A percentile compares a stretch with the other conserved stretches of the same genome.
These are phyloP conservation scores for Lactuca saligna DNA, from an alignment of 129 eudicot genomes.

Conservation along the genomic window DNA sequence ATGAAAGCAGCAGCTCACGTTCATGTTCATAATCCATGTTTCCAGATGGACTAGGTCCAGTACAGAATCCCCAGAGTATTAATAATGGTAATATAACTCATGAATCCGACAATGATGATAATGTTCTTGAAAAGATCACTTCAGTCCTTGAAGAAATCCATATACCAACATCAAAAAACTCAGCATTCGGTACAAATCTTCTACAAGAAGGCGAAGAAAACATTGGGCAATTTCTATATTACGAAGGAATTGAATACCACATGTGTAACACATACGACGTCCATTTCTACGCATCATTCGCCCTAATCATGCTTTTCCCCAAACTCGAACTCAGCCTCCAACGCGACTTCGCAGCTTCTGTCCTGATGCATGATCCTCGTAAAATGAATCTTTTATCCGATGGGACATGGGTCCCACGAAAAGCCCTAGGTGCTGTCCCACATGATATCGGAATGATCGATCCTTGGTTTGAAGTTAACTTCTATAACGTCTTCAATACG, in stretches of 20 bases:
- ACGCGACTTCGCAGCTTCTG: slow-evolving; percentile 96
- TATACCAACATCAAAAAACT: slow-evolving; percentile 45
- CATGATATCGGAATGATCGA: slow-evolving; percentile 95
- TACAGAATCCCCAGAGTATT: slow-evolving; percentile 31
- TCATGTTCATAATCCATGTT: slow-evolving; percentile 27
- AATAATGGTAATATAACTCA: slow-evolving; percentile 31
- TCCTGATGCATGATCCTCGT: slow-evolving; percentile 95
- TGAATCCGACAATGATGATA: slow-evolving; percentile 51
- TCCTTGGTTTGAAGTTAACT: slow-evolving; percentile 94
- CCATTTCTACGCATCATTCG: slow-evolving; percentile 91
- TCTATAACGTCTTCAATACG: slow-evolving; percentile 60
- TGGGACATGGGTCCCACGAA: slow-evolving; percentile 60
- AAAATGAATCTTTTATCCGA: slow-evolving; percentile 59
- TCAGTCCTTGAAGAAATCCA: slow-evolving; percentile 68
- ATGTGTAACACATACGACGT: slow-evolving; percentile 98
- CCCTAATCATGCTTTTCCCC: slow-evolving; percentile 78
- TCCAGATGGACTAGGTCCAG: slow-evolving; percentile 86
- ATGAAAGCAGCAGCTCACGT: slow-evolving; percentile 3
- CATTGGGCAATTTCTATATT: slow-evolving; percentile 89
- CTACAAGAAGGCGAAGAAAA: slow-evolving; percentile 82
- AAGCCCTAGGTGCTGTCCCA: slow-evolving; percentile 94
- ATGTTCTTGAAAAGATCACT: slow-evolving; percentile 68
- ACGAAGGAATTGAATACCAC: slow-evolving; percentile 85
- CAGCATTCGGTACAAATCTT: slow-evolving; percentile 79
- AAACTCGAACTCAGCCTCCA: slow-evolving; percentile 90